phyloP scores from a whole-genome alignment of 1,284 basidiomycete species.

The Phlebopus sp. region DNA sequence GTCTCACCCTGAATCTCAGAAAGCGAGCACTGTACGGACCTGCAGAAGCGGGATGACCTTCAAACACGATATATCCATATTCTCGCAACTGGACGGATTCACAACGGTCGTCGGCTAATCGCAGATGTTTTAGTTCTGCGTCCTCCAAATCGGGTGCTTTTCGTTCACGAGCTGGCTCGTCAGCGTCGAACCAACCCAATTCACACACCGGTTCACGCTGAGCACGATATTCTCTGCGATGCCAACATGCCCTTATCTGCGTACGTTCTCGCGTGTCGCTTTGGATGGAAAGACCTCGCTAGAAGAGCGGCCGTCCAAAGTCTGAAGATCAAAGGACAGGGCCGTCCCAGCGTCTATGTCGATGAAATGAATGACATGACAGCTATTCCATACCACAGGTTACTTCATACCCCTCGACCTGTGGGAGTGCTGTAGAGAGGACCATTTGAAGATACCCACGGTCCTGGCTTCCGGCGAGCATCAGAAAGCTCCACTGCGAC shows the following conservation, averaged over 20 bases:
- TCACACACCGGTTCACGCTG: neutral
- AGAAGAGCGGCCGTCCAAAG: constrained; percentile 1
- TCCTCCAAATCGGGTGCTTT: neutral
- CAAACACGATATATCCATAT: neutral
- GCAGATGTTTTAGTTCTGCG: constrained; percentile 1
- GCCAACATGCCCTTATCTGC: neutral
- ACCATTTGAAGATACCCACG: neutral
- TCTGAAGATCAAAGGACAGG: constrained; percentile 3
- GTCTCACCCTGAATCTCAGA: constrained; percentile 41
- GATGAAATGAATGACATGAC: constrained; percentile 6
- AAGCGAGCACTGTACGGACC: constrained; percentile 10
- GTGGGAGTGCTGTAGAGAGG: constrained; percentile 1
- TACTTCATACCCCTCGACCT: constrained; percentile 6
- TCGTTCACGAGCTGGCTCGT: neutral
- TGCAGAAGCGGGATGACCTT: neutral
- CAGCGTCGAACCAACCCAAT: neutral
- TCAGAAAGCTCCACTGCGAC: no score
- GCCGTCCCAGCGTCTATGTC: constrained; percentile 1
- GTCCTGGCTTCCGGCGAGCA: no score
- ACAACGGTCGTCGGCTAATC: neutral
- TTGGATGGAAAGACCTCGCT: constrained; percentile 1
- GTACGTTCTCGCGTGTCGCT: constrained; percentile 5
- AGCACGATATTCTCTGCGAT: constrained; percentile 2
- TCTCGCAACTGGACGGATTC: neutral
- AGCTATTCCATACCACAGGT: constrained; percentile 6